Evolutionary conservation across 2,329 filamentous ascomycete species (phyloP).

Genomic region (Proliferodiscus dingleyae): DNA sequence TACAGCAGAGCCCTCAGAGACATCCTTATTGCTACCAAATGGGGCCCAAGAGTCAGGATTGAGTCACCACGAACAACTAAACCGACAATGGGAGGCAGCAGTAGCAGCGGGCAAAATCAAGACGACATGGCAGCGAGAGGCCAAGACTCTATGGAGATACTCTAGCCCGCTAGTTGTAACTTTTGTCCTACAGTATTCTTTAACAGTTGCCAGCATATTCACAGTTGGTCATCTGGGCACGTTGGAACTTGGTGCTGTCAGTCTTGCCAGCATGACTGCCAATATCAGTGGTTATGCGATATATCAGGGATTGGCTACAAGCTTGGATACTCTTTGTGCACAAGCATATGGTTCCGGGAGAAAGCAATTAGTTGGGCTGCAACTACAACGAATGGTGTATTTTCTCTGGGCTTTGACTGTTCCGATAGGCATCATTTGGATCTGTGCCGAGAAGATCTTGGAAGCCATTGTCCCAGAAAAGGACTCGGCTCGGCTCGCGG

Average conservation of each 20-base stretch:
- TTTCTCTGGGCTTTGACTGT: slow-evolving; percentile 70
- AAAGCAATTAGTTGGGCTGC: slow-evolving; percentile 80
- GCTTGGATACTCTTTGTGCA: slow-evolving; percentile 85
- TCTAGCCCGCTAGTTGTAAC: slow-evolving; percentile 67
- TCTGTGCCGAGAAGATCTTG: slow-evolving; percentile 62
- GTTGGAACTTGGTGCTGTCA: slow-evolving; percentile 62
- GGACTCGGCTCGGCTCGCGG: slow-evolving; percentile 66
- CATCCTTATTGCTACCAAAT: slow-evolving; percentile 37
- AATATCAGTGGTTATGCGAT: slow-evolving; percentile 74
- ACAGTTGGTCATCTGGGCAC: slow-evolving; percentile 72
- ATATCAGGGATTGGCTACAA: slow-evolving; percentile 82
- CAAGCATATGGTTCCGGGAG: slow-evolving; percentile 92
- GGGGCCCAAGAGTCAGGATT: slow-evolving; percentile 38
- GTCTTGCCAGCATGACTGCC: slow-evolving; percentile 70
- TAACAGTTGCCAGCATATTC: slow-evolving; percentile 78
- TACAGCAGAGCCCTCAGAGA: slow-evolving; percentile 34
- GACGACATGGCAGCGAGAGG: slow-evolving; percentile 87
- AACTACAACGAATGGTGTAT: slow-evolving; percentile 75
- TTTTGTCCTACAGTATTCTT: slow-evolving; percentile 75
- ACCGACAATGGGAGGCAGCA: slow-evolving; percentile 79
- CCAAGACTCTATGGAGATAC: slow-evolving; percentile 72
- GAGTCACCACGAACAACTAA: slow-evolving; percentile 53
- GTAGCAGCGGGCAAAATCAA: slow-evolving; percentile 75
- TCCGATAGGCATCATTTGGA: slow-evolving; percentile 69
- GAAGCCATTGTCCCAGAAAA: slow-evolving; percentile 63